A percentile compares a stretch with the other conserved stretches of the same genome.
Conservation (phyloP, 139 green algal genomes). For the Chlamydomonas urium region DNA sequence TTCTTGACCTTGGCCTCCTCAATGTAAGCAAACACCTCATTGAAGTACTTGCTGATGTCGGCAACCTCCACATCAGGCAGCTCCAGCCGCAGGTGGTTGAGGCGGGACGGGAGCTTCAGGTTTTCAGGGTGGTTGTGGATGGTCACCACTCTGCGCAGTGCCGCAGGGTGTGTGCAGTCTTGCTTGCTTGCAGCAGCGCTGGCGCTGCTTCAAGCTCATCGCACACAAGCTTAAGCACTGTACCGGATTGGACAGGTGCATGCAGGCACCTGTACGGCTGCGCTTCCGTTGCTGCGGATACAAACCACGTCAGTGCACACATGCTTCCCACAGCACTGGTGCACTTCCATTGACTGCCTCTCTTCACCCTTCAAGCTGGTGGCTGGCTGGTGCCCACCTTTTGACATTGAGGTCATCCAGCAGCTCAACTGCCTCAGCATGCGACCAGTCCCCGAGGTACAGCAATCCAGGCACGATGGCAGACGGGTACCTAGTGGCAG, state of each 20-base stretch:
- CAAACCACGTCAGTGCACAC: no score
- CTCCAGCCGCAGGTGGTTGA: slow-evolving; percentile 50
- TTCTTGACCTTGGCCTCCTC: slow-evolving; percentile 44
- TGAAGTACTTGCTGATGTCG: slow-evolving; percentile 64
- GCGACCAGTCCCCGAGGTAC: slow-evolving; percentile 72
- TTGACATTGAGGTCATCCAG: slow-evolving; percentile 48
- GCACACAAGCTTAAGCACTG: no score
- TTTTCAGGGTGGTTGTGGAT: slow-evolving; percentile 71
- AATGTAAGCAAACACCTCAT: slow-evolving; percentile 61
- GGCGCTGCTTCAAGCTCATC: no score
- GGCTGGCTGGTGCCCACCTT: no score
- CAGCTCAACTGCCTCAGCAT: slow-evolving; percentile 45
- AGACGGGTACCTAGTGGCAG: slow-evolving; percentile 54
- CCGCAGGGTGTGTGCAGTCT: not conserved
- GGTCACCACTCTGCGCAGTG: slow-evolving; percentile 43
- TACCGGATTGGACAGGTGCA: no score
- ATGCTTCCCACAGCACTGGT: no score
- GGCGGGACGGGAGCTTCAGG: slow-evolving; percentile 32
- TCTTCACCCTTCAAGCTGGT: no score
- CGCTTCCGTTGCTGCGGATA: no score
- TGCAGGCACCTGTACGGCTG: no score
- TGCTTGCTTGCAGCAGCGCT: not conserved
- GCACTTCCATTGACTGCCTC: no score
- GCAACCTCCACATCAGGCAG: slow-evolving; percentile 63
- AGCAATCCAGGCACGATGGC: slow-evolving; percentile 58